phyloP scores from a whole-genome alignment of 345 rosid genomes.

The Atalantia buxifolia region DNA sequence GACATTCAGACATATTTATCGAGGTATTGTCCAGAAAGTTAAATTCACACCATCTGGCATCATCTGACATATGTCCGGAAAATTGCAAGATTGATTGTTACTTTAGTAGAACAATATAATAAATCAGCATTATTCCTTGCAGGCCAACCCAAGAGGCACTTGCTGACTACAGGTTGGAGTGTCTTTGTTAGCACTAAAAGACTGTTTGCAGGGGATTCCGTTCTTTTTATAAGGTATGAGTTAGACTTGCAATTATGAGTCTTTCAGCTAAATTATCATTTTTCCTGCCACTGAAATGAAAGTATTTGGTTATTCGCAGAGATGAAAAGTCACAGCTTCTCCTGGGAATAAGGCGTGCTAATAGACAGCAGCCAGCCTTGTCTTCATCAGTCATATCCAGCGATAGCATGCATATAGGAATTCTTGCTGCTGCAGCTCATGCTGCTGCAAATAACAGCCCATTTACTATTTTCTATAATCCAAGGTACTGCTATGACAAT shows the following conservation, averaged over 20 bases:
- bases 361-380: slow-evolving; percentile 86
- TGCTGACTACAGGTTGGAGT: slow-evolving; percentile 97
- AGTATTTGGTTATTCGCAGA: slow-evolving; percentile 38
- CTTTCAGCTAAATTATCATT: slow-evolving; percentile 7
- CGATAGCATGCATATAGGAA: slow-evolving; percentile 98
- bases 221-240: slow-evolving; percentile 79
- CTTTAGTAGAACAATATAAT: neutral
- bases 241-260: neutral
- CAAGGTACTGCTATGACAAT: slow-evolving; percentile 51
- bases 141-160: slow-evolving; percentile 93
- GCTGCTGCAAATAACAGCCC: slow-evolving; percentile 95
- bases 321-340: slow-evolving; percentile 91
- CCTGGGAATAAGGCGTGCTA: slow-evolving; percentile 84
- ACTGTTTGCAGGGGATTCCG: slow-evolving; percentile 93
- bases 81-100: neutral
- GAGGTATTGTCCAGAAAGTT: slow-evolving; percentile 34
- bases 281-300: slow-evolving; percentile 7
- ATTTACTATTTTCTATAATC: slow-evolving; percentile 88
- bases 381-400: slow-evolving; percentile 96
- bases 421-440: slow-evolving; percentile 99
- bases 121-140: slow-evolving; percentile 14
- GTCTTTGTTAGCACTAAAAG: slow-evolving; percentile 91
- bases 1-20: slow-evolving; percentile 63
- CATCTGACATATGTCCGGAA: neutral
- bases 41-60: neutral